Base-by-base conservation (phyloP, 257 asterid species). In the Solanum rostratum region DNA sequence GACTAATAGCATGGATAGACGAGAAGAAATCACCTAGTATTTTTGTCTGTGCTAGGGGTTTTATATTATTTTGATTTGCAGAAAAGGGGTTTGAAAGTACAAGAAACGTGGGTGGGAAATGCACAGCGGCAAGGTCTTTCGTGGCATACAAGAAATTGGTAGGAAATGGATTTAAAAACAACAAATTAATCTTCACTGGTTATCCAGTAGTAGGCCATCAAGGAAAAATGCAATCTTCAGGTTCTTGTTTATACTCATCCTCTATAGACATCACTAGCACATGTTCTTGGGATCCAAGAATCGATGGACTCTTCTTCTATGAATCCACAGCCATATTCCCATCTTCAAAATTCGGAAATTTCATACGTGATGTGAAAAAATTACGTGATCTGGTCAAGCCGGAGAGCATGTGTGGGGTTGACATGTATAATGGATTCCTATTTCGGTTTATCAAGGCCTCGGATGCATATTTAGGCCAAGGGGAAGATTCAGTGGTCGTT, bases 141-240 rank as follows among this genome's bases (percentile, higher is more conserved):
- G 9, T 92, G 0, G 89, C 85, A 0, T 91, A 82, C 88, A 96
- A 93, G 84, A 90, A 88, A 66, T 74, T 90, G 37, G 81, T 81
- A 0, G 97, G 94, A 80, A 96, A 96, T 78, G 99, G 98, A n/a
- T 83, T 93, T 2, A 96, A 94, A 71, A 94, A 91, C 97, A 93
- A 90, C 88, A 74, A 84, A 19, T 49, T 90, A 19, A 60, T 88
- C 84, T 96, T 96, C 92, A 92, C 93, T 6, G 90, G 90, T 5
- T 96, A 94, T 79, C 99, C 99, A 2, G 95, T 96, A 1, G 88
- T 96, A 50, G 99, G 99, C 0, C 92, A 41, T 27, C 98, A 95
- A 84, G 88, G 89, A 3, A 87, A 88, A 30, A 94, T 95, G 90
- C 97, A 95, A 16, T 91, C 97, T n/a, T 92, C 98, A 1, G 99